These are phyloP conservation scores for Tetracladium setigerum DNA, from an alignment of 495 filamentous ascomycete genomes.

Conservation along the genomic window DNA sequence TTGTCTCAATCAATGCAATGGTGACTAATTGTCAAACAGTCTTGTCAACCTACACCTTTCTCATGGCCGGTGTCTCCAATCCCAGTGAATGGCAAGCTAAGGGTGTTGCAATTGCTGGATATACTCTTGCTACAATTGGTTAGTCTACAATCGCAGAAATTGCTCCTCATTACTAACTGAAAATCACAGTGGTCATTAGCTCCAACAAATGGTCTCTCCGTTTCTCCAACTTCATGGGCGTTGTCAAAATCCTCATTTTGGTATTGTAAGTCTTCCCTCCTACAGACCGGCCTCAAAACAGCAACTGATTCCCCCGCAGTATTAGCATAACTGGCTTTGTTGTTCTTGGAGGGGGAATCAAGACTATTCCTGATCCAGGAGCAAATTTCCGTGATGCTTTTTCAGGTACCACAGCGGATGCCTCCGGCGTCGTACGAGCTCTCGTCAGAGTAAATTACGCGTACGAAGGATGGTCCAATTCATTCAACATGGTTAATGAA, in stretches of 20 bases:
- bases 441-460: constrained; percentile 57
- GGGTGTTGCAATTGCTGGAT: constrained; percentile 53
- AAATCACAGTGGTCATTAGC: constrained; percentile 35
- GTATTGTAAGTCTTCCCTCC: constrained; percentile 29
- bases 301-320: constrained; percentile 1
- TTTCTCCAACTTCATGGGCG: constrained; percentile 46
- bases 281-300: not conserved
- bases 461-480: constrained; percentile 54
- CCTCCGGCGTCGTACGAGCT: constrained; percentile 49
- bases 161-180: not conserved
- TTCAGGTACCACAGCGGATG: constrained; percentile 33
- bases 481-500: constrained; percentile 60
- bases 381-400: constrained; percentile 54
- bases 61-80: constrained; percentile 34
- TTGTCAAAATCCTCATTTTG: constrained; percentile 49
- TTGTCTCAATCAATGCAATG: not conserved
- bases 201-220: constrained; percentile 47
- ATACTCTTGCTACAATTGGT: constrained; percentile 46
- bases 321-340: constrained; percentile 53
- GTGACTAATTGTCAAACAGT: constrained; percentile 18
- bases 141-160: constrained; percentile 5
- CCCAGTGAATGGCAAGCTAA: constrained; percentile 52
- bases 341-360: constrained; percentile 49
- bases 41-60: constrained; percentile 48
- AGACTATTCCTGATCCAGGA: constrained; percentile 41